phyloP scores from a whole-genome alignment of 2,329 filamentous ascomycete species.

The Alternaria sp. region DNA sequence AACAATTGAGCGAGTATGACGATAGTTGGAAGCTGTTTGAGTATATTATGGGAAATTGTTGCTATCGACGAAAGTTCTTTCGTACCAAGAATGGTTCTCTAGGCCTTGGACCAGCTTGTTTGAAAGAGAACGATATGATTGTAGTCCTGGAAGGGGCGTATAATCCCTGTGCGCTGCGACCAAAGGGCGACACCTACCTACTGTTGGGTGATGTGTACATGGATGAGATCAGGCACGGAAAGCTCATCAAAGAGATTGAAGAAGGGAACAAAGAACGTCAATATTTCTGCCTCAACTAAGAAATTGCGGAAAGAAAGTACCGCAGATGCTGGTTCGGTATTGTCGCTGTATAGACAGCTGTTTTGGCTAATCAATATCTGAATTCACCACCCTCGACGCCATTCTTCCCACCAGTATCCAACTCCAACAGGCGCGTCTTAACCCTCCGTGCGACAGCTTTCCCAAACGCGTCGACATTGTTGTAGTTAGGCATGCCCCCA shows the following conservation, averaged over 20 bases:
- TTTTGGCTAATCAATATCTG: not conserved
- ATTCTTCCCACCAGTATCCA: not conserved
- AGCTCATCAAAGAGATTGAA: not conserved
- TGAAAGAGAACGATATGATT: not conserved
- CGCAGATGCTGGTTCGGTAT: no score
- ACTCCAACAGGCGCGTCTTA: not conserved
- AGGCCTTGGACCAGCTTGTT: not conserved
- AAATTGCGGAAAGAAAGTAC: not conserved
- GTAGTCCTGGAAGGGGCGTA: not conserved
- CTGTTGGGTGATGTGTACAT: not conserved
- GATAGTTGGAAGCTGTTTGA: not conserved
- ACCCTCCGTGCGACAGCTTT: not conserved
- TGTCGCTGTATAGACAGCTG: no score
- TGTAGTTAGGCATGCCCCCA: not conserved
- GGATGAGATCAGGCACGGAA: not conserved
- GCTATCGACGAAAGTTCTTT: not conserved
- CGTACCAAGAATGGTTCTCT: not conserved
- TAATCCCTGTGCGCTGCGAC: not conserved
- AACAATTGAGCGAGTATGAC: not conserved
- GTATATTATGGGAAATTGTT: fast-evolving
- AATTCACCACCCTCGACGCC: not conserved
- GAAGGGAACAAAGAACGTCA: not conserved
- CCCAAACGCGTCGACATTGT: not conserved
- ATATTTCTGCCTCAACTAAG: not conserved
- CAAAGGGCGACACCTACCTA: not conserved